Evolutionary conservation across 1,284 basidiomycete genomes (phyloP).

Genomic region (Sanguinoderma infundibulare): DNA sequence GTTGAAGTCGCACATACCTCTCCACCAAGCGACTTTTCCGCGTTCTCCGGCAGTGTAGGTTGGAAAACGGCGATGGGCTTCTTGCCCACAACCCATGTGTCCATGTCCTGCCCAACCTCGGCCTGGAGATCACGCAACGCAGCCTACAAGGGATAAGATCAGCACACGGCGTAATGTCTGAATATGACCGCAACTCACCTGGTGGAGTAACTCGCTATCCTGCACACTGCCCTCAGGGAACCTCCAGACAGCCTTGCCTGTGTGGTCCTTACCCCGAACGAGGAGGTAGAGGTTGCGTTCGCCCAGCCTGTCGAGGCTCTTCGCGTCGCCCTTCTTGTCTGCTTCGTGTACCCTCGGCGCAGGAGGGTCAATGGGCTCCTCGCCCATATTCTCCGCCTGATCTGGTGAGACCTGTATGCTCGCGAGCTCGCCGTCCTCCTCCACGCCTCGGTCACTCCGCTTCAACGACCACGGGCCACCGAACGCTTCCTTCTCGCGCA

Average conservation of each 20-base stretch:
- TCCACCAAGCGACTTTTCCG: slow-evolving; percentile 20
- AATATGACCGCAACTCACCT: slow-evolving; percentile 45
- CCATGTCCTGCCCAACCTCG: slow-evolving; percentile 77
- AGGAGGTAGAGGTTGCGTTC: slow-evolving; percentile 89
- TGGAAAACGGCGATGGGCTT: slow-evolving; percentile 76
- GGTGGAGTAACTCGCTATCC: slow-evolving; percentile 70
- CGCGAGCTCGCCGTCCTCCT: slow-evolving; percentile 39
- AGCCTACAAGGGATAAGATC: slow-evolving; percentile 46
- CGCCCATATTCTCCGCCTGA: slow-evolving; percentile 49
- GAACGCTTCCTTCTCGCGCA: slow-evolving; percentile 73
- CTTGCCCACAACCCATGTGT: slow-evolving; percentile 81
- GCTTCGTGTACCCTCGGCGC: slow-evolving; percentile 60
- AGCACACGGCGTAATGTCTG: background rate
- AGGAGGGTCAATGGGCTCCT: slow-evolving; percentile 49
- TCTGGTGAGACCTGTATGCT: slow-evolving; percentile 49
- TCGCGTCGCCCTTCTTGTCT: slow-evolving; percentile 65
- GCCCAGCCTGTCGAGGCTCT: slow-evolving; percentile 81
- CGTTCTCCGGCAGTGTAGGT: slow-evolving; percentile 38
- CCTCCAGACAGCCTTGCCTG: slow-evolving; percentile 69
- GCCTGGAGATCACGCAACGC: slow-evolving; percentile 68
- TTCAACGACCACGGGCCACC: slow-evolving; percentile 42
- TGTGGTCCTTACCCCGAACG: slow-evolving; percentile 56
- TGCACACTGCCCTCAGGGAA: slow-evolving; percentile 78
- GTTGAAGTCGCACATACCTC: slow-evolving; percentile 24
- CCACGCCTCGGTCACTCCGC: slow-evolving; percentile 35